Evolutionary conservation across 768 basidiomycete species (phyloP), one percentile per base, ranked within the genome.

Genomic region (Mycena filopes): DNA sequence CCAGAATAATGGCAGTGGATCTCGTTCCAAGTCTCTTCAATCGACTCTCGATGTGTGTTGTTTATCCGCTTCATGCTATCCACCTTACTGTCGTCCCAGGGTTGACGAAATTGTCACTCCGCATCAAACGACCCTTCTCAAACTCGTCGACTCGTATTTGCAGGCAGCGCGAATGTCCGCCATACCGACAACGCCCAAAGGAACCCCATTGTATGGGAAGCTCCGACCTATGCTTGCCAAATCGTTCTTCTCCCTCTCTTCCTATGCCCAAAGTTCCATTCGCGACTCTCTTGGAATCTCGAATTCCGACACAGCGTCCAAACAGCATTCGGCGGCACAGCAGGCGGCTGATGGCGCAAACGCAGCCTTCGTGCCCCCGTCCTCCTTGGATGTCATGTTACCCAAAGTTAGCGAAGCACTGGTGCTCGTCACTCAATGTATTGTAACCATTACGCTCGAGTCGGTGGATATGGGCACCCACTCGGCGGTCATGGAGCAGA

Each of bases 81-180:
- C 28, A 40, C 21, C 23, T 48, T 68, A 41, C 67, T 67, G 11
- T 47, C 33, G 28, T 41, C 51, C 33, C 74, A 93, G 93, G 62
- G 65, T 78, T 25, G 87, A 85, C 48, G 94, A 95, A 77, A 82
- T 89, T 15, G 85, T 96, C 42, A 88, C 93, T 7, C 93, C 95
- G 0, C 89, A 92, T 69, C 96, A 97, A 75, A 94, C 89, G 5
- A 92, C 87, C n/a, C 79, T 97, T 13, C 86, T 98, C 62, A 96
- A 96, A 76, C 81, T 97, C 18, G 80, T 96, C 15, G 96, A 97
- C 74, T 92, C 94, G 2, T 91, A 93, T 73, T 80, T 95, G 57
- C 91, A 93, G 67, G 83, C 87, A 15, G 78, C 79, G 28, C 80
- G 80, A 67, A 70, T 77, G 57, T 70, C 72, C 57, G 65, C 53